These are phyloP conservation scores for Podosphaera aphanis DNA, from an alignment of 2,329 filamentous ascomycete species.

Conservation along the genomic window DNA sequence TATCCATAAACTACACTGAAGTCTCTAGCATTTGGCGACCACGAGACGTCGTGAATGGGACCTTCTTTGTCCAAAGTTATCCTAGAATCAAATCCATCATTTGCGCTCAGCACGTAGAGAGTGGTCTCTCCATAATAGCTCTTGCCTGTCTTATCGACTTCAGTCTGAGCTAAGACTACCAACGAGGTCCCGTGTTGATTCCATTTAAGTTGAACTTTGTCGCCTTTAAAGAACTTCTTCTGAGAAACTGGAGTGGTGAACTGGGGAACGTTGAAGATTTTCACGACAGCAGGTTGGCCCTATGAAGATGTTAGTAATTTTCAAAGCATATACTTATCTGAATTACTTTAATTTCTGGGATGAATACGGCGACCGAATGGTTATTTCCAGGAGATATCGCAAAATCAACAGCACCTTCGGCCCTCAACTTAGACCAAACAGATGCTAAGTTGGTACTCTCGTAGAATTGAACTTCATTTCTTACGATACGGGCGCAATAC, in stretches of 20 bases:
- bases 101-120: constrained; percentile 80
- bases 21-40: constrained; percentile 93
- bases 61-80: constrained; percentile 89
- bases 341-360: constrained; percentile 78
- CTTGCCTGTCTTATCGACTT: constrained; percentile 95
- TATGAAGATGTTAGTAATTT: constrained; percentile 17
- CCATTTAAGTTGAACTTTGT: constrained; percentile 98
- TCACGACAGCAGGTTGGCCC: constrained; percentile 83
- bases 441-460: constrained; percentile 63
- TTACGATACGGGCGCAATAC: constrained; percentile 79
- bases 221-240: constrained; percentile 98
- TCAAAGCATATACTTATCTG: neutral
- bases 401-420: constrained; percentile 78
- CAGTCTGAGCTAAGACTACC: constrained; percentile 88
- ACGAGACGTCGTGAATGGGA: constrained; percentile 92
- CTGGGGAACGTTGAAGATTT: constrained; percentile 79
- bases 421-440: constrained; percentile 86
- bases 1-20: constrained; percentile 95
- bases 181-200: constrained; percentile 76
- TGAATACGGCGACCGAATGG: constrained; percentile 80
- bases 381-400: constrained; percentile 72
- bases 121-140: constrained; percentile 98
- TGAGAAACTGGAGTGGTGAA: constrained; percentile 70
- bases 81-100: constrained; percentile 76
- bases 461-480: constrained; percentile 96